Conservation (phyloP, 495 filamentous ascomycete species). For the Penicillium malachiteum region DNA sequence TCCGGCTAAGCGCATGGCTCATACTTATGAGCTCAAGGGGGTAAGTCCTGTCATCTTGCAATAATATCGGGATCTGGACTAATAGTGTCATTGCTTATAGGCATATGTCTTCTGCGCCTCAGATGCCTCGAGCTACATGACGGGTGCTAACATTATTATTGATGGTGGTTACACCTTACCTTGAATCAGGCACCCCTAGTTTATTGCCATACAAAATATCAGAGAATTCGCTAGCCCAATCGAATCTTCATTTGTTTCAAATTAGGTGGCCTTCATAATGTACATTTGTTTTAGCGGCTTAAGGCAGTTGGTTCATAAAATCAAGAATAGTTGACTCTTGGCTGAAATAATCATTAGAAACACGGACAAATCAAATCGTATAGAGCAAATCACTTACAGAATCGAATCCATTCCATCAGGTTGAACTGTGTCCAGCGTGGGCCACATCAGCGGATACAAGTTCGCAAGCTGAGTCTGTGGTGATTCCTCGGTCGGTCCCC, state of each 20-base stretch:
- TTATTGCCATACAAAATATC: neutral
- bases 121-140: slow-evolving; percentile 40
- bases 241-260: too few species aligned
- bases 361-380: neutral
- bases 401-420: slow-evolving; percentile 14
- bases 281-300: neutral
- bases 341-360: slow-evolving; percentile 1
- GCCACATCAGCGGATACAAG: slow-evolving; percentile 24
- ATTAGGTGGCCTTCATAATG: too few species aligned
- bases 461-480: slow-evolving; percentile 18
- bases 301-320: slow-evolving; percentile 23
- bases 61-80: too few species aligned
- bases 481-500: slow-evolving; percentile 22
- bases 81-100: neutral
- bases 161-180: slow-evolving; percentile 36
- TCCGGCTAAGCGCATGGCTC: slow-evolving; percentile 31
- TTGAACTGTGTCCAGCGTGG: slow-evolving; percentile 17
- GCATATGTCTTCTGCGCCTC: slow-evolving; percentile 35
- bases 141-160: slow-evolving; percentile 33
- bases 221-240: too few species aligned
- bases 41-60: slow-evolving; percentile 14
- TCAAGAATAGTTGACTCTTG: slow-evolving; percentile 21
- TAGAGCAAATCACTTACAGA: slow-evolving; percentile 5
- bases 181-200: neutral
- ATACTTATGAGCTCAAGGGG: slow-evolving; percentile 34